Evolutionary conservation across 225 moss, liverwort and hornwort species (phyloP).

Genomic region (Bryum argenteum): DNA sequence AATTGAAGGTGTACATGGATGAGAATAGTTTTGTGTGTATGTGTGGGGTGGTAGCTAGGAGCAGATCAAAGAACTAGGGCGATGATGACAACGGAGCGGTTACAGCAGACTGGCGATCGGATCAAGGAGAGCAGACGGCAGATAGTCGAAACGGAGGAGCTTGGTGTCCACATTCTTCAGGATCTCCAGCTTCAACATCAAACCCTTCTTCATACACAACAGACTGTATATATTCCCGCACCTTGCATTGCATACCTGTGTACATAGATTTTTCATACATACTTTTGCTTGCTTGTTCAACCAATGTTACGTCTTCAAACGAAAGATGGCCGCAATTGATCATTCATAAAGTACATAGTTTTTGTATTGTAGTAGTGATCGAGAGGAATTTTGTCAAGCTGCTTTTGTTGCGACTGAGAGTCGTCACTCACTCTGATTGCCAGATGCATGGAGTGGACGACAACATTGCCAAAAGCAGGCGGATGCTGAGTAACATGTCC

Average conservation of each 20-base stretch:
- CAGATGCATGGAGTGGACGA: constrained; percentile 81
- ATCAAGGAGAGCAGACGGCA: constrained; percentile 81
- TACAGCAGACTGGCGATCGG: constrained; percentile 72
- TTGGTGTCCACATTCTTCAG: constrained; percentile 82
- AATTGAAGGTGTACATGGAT: too few relatives aligned
- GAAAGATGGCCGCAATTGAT: too few relatives aligned
- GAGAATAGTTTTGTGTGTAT: too few relatives aligned
- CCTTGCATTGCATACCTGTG: not conserved
- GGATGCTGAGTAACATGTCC: constrained; percentile 69
- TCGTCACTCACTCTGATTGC: constrained; percentile 3
- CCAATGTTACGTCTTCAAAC: too few relatives aligned
- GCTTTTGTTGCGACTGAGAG: not conserved
- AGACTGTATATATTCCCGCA: constrained; percentile 46
- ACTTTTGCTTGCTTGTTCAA: too few relatives aligned
- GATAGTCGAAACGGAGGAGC: constrained; percentile 77
- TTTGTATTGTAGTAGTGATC: too few relatives aligned
- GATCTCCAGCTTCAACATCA: constrained; percentile 82
- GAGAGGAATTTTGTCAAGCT: too few relatives aligned
- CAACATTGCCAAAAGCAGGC: constrained; percentile 65
- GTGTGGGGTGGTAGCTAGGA: constrained; percentile 45
- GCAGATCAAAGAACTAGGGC: constrained; percentile 66
- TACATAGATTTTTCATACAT: not conserved
- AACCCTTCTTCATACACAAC: constrained; percentile 69
- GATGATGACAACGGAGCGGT: constrained; percentile 64
- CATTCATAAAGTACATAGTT: too few relatives aligned